Percentiles rank a stretch among this genome's conserved stretches.
Conservation (phyloP, 139 green algal species). For the Haematococcus sp. region DNA sequence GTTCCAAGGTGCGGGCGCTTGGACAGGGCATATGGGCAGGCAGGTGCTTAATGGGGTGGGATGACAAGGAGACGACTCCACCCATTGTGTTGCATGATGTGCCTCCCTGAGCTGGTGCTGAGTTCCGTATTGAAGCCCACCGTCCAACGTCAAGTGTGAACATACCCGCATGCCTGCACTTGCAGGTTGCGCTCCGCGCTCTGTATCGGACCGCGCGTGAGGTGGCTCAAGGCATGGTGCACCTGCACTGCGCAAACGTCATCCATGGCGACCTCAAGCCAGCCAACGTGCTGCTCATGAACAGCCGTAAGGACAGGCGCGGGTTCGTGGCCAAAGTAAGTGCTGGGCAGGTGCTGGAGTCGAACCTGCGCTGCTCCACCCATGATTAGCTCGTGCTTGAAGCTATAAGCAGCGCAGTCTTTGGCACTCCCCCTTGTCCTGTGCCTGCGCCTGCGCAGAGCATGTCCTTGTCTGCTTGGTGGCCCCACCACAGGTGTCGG, state of each 20-base stretch:
- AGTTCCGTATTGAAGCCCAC: too few species aligned
- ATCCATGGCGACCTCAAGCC: constrained; percentile 38
- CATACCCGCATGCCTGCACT: too few species aligned
- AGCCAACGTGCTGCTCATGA: constrained; percentile 36
- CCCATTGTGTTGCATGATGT: too few species aligned
- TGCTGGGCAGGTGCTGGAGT: too few species aligned
- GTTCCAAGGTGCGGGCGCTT: constrained; percentile 17
- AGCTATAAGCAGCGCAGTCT: too few species aligned
- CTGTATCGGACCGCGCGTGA: constrained; percentile 30
- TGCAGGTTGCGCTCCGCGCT: constrained; percentile 25
- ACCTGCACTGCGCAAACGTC: constrained; percentile 26
- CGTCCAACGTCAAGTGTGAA: too few species aligned
- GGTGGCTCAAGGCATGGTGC: constrained; percentile 25
- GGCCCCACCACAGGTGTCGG: constrained; percentile 14
- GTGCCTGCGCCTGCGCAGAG: not conserved
- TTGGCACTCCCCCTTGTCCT: not conserved
- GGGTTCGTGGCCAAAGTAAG: constrained; percentile 29
- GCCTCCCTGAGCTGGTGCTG: too few species aligned
- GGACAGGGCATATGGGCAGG: too few species aligned
- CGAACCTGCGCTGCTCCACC: too few species aligned
- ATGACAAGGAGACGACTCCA: too few species aligned
- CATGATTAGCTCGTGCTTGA: too few species aligned
- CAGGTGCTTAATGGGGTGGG: too few species aligned
- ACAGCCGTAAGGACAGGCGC: constrained; percentile 33
- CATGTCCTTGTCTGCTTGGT: not conserved